phyloP scores from a whole-genome alignment of 148 eudicot genomes.

The Pharnaceum exiguum region DNA sequence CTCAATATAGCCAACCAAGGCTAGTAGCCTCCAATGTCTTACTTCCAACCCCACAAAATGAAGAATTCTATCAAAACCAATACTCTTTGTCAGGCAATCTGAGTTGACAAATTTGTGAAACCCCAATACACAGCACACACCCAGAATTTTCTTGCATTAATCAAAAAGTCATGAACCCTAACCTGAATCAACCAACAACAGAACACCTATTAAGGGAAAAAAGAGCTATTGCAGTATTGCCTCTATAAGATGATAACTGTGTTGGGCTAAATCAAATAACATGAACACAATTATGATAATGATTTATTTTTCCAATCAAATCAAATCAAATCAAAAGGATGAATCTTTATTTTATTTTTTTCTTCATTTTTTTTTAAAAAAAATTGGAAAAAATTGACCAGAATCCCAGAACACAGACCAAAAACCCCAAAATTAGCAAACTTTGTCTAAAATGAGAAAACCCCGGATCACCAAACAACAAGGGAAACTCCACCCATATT shows the following conservation, averaged over 20 bases:
- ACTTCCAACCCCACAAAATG: slow-evolving; percentile 7
- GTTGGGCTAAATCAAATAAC: too few species aligned
- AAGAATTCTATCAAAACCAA: slow-evolving; percentile 2
- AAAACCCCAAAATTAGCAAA: slow-evolving; percentile 25
- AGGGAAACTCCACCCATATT: slow-evolving; percentile 7
- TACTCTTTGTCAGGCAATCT: slow-evolving; percentile 4
- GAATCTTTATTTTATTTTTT: not conserved
- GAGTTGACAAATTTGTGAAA: slow-evolving; percentile 5
- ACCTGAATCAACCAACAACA: slow-evolving; percentile 9
- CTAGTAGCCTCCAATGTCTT: slow-evolving; percentile 7
- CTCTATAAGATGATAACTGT: too few species aligned
- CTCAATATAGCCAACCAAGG: slow-evolving; percentile 6
- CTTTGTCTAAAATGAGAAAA: slow-evolving; percentile 24
- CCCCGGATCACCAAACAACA: slow-evolving; percentile 35
- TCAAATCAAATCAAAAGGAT: slow-evolving; percentile 1
- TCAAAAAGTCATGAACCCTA: slow-evolving; percentile 12
- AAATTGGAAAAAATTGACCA: slow-evolving; percentile 12
- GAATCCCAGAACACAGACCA: slow-evolving; percentile 10
- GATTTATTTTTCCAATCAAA: too few species aligned
- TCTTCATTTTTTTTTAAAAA: not conserved
- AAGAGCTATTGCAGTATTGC: too few species aligned
- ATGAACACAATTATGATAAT: too few species aligned
- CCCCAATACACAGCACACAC: slow-evolving; percentile 19
- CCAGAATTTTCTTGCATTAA: slow-evolving; percentile 22
- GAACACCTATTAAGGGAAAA: slow-evolving; percentile 1